Evolutionary conservation across 768 basidiomycete genomes (phyloP), one percentile per base, ranked within the genome.

Genomic region (Sporobolomyces roseus): DNA sequence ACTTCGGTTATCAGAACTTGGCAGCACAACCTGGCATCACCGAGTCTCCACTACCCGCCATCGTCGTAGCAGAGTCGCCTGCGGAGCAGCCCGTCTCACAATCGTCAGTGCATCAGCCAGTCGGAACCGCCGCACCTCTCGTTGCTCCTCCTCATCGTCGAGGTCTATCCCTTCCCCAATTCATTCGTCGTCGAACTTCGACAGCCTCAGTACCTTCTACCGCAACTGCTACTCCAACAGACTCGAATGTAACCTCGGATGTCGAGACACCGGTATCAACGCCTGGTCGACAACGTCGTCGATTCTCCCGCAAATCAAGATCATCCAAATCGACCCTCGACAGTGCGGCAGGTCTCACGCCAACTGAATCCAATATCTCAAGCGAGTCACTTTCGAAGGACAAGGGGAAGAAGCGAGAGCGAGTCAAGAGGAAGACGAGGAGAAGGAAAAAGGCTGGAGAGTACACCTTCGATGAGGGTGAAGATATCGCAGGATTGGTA

Each of bases 401-500:
- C 27, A n/a, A 33, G 55, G 36, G 53, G 61, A n/a, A 33, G 55
- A 45, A 58, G 61, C 23, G 53, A 29, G 17, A 48, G 19, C 35
- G 64, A 16, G 54, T 32, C 9, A 38, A 49, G n/a, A 29, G 58
- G n/a, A 70, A 70, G 58, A 30, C 62, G n/a, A 66, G 73, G 33
- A 53, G 66, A 51, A 32, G 55, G 27, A 63, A 61, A 48, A 66
- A 58, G 17, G 41, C 63, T 19, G 59, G 10, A 27, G 51, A 63
- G n/a, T 66, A 58, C 61, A 41, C 45, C 19, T 54, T 55, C 61
- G 61, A 55, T 32, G 60, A 65, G 25, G 83, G 80, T 7, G 87
- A 91, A 74, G 93, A 97, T 76, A 87, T 96, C 45, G 80, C 94
- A 3, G 94, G 94, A 0, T 92, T 98, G 65, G 93, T 97, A 43